These are phyloP conservation scores for Mucor indicus DNA, from an alignment of 371 early-diverging fungal species.

Conservation along the genomic window DNA sequence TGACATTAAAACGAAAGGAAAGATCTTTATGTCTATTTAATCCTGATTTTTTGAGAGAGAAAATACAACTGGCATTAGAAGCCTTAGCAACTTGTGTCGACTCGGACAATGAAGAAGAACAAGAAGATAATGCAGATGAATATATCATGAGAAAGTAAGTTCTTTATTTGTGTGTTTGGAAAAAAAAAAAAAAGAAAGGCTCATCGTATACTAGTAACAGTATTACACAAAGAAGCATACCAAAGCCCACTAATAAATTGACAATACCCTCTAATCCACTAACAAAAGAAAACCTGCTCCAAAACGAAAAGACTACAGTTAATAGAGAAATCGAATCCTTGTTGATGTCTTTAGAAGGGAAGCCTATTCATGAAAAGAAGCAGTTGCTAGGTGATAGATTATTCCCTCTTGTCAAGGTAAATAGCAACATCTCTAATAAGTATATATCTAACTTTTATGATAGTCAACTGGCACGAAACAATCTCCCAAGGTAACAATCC, in stretches of 20 bases:
- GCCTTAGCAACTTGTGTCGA: slow-evolving; percentile 42
- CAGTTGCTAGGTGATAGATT: slow-evolving; percentile 39
- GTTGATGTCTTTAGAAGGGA: slow-evolving; percentile 23
- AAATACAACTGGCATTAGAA: slow-evolving; percentile 37
- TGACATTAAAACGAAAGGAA: slow-evolving; percentile 48
- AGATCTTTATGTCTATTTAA: slow-evolving; percentile 50
- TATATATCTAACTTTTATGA: background rate
- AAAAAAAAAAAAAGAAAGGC: slow-evolving; percentile 35
- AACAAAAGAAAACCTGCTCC: slow-evolving; percentile 10
- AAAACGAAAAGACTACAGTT: background rate
- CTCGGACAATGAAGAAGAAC: slow-evolving; percentile 16
- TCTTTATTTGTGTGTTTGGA: background rate
- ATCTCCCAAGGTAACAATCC: slow-evolving; percentile 45
- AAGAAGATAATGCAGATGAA: slow-evolving; percentile 3
- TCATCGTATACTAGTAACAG: slow-evolving; percentile 31
- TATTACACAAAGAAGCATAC: no score
- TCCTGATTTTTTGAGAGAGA: slow-evolving; percentile 41
- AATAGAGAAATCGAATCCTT: slow-evolving; percentile 9
- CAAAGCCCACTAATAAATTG: background rate
- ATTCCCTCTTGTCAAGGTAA: slow-evolving; percentile 45
- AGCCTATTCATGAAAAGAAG: slow-evolving; percentile 32
- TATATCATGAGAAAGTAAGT: slow-evolving; percentile 6
- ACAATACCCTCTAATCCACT: slow-evolving; percentile 8
- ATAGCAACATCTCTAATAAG: background rate
- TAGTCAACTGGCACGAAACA: slow-evolving; percentile 38